Conservation (phyloP, 169 alveolate genomes). For the Cryptosporidium felis region DNA sequence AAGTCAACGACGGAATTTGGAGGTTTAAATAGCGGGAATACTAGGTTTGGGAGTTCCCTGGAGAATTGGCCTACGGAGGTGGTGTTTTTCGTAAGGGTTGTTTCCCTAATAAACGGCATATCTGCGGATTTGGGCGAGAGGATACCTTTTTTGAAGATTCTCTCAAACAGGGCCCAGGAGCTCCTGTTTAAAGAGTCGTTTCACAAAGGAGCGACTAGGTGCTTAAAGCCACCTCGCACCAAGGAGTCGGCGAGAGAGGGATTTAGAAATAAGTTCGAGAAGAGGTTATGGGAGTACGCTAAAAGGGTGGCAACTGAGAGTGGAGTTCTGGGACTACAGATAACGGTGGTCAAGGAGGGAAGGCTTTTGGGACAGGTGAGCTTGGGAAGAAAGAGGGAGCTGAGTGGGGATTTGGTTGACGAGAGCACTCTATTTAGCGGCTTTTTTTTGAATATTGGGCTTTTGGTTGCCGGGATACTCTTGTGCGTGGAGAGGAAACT, state of each 20-base stretch:
- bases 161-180: constrained; percentile 79
- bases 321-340: constrained; percentile 75
- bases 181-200: constrained; percentile 3
- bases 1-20: constrained; percentile 58
- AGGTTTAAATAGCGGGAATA: constrained; percentile 61
- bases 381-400: constrained; percentile 76
- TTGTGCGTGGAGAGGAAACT: constrained; percentile 73
- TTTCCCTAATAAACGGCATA: constrained; percentile 83
- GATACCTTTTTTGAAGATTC: constrained; percentile 80
- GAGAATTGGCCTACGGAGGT: constrained; percentile 85
- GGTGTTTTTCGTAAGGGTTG: constrained; percentile 82
- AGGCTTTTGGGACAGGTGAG: constrained; percentile 66
- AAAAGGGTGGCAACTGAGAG: neutral
- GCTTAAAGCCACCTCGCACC: neutral
- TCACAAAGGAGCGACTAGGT: neutral
- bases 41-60: constrained; percentile 75
- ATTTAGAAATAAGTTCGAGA: constrained; percentile 10
- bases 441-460: constrained; percentile 61
- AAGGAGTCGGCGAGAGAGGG: too few species aligned
- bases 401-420: constrained; percentile 1
- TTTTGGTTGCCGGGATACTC: constrained; percentile 75
- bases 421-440: constrained; percentile 32
- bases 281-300: neutral
- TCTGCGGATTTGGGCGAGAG: constrained; percentile 80
- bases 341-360: constrained; percentile 74